Evolutionary conservation across 805 yeast genomes (phyloP).

Genomic region (Candida germanica): DNA sequence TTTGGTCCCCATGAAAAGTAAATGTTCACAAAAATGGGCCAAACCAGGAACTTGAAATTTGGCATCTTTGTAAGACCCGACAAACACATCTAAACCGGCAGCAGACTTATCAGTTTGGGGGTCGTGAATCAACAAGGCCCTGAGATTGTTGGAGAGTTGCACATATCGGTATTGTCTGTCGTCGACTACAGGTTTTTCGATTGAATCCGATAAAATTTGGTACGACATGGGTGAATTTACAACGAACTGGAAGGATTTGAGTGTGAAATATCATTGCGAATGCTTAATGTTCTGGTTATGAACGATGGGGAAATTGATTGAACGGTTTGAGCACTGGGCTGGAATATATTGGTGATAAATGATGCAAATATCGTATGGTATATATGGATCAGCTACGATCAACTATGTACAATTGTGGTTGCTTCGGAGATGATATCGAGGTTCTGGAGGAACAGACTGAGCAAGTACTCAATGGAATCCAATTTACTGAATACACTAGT

Average conservation of each 20-base stretch:
- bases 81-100: conserved; percentile 75
- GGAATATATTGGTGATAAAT: too few relatives aligned
- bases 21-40: conserved; percentile 69
- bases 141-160: conserved; percentile 51
- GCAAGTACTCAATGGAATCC: conserved; percentile 54
- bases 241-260: not conserved
- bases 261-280: too few relatives aligned
- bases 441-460: conserved; percentile 30
- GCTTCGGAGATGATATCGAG: conserved; percentile 9
- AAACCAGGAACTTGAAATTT: conserved; percentile 59
- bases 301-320: too few relatives aligned
- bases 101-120: conserved; percentile 71
- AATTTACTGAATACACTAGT: conserved; percentile 62
- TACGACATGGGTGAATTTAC: conserved; percentile 4
- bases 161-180: conserved; percentile 72
- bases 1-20: conserved; percentile 75
- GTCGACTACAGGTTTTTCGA: conserved; percentile 56
- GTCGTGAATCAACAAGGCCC: conserved; percentile 64
- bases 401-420: too few relatives aligned
- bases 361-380: too few relatives aligned
- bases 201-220: conserved; percentile 28
- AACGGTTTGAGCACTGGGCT: too few relatives aligned
- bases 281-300: too few relatives aligned
- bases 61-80: conserved; percentile 73
- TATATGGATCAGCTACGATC: too few relatives aligned